These are phyloP conservation scores for Teunomyces lycoperdinae DNA, from an alignment of 805 yeast genomes.

Conservation along the genomic window DNA sequence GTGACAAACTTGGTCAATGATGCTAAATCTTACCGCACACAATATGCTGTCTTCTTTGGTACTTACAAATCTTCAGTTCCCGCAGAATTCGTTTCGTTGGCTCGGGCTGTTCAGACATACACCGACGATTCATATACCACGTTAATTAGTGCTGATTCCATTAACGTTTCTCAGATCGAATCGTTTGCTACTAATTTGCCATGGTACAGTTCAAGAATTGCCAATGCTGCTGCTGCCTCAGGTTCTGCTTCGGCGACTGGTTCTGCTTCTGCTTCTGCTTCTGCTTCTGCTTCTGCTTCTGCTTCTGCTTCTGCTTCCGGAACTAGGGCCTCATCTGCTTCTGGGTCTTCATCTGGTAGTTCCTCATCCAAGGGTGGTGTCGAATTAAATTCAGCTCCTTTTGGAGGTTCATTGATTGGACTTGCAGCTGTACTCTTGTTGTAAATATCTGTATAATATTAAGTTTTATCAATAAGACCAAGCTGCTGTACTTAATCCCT, in stretches of 20 bases:
- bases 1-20: conserved; percentile 13
- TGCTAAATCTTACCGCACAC: conserved; percentile 8
- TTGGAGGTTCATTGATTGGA: not conserved
- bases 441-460: not conserved
- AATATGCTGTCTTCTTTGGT: conserved; percentile 16
- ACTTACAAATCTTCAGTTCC: conserved; percentile 28
- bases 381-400: not conserved
- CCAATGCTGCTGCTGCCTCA: conserved; percentile 4
- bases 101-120: conserved; percentile 27
- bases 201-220: conserved; percentile 14
- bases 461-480: no score
- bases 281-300: not conserved
- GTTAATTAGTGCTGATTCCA: conserved; percentile 10
- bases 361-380: not conserved
- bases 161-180: conserved; percentile 8
- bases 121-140: conserved; percentile 39
- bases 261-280: conserved; percentile 1
- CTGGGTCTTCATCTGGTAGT: not conserved
- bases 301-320: not conserved
- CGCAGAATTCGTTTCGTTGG: conserved; percentile 25
- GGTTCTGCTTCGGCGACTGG: conserved; percentile 8
- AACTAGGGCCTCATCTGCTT: not conserved
- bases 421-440: not conserved
- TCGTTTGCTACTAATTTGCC: conserved; percentile 12
- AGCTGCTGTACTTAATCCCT: not conserved